phyloP scores from a whole-genome alignment of 2,329 filamentous ascomycete species.

The Penicillium freii region DNA sequence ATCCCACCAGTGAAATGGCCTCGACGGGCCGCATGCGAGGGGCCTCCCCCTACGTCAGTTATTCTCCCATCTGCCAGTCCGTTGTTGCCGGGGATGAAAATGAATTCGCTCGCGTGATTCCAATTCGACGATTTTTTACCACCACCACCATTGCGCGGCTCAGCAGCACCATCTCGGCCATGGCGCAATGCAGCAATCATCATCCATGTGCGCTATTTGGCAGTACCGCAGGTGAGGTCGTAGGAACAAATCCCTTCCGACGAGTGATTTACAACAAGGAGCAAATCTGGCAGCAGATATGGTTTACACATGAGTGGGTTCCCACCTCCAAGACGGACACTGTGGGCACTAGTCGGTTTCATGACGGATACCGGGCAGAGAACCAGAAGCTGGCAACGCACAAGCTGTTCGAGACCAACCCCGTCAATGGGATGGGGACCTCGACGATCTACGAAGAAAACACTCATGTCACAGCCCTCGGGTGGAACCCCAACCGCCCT shows the following conservation, averaged over 20 bases:
- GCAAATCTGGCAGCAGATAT: conserved; percentile 53
- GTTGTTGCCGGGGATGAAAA: conserved; percentile 57
- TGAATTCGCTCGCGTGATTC: conserved; percentile 49
- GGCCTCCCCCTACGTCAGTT: conserved; percentile 50
- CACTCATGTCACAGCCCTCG: conserved; percentile 60
- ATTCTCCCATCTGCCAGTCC: conserved; percentile 56
- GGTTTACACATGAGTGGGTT: conserved; percentile 59
- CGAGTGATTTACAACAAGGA: conserved; percentile 52
- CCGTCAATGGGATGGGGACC: conserved; percentile 34
- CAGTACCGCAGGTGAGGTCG: conserved; percentile 52
- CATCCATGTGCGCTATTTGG: conserved; percentile 57
- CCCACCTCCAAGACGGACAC: conserved; percentile 26
- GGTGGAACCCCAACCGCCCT: conserved; percentile 67
- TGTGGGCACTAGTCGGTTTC: conserved; percentile 43
- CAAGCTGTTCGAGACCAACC: conserved; percentile 31
- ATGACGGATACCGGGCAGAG: conserved; percentile 46
- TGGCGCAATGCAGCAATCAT: conserved; percentile 39
- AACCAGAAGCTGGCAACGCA: conserved; percentile 33
- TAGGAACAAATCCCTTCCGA: conserved; percentile 52
- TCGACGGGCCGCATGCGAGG: conserved; percentile 51
- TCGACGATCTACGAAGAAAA: conserved; percentile 59
- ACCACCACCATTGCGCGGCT: conserved; percentile 51
- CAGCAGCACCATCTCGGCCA: conserved; percentile 34
- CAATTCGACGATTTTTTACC: conserved; percentile 54
- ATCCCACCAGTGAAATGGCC: conserved; percentile 46